A percentile compares a stretch with the other conserved stretches of the same genome.
Conservation (phyloP, 2,329 filamentous ascomycete genomes). For the Penicillium sp. region DNA sequence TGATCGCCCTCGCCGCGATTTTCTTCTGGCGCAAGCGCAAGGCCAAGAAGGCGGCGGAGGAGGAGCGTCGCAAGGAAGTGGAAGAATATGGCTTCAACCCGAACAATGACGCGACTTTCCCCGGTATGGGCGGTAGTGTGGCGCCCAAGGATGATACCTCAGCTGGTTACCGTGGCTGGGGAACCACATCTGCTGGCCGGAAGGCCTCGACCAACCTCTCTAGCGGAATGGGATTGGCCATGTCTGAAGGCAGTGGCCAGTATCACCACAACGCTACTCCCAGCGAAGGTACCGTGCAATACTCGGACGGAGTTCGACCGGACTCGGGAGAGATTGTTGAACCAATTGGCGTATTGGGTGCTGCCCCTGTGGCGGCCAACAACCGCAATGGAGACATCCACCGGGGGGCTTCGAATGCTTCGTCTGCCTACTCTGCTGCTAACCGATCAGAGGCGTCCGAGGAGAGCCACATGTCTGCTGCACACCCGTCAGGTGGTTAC, state of each 20-base stretch:
- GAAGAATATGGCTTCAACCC: slow-evolving; percentile 98
- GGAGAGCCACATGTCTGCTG: slow-evolving; percentile 51
- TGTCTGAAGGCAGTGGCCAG: slow-evolving; percentile 68
- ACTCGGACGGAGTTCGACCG: slow-evolving; percentile 61
- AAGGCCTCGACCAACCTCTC: slow-evolving; percentile 90
- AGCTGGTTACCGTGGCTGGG: slow-evolving; percentile 91
- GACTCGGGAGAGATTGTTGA: slow-evolving; percentile 64
- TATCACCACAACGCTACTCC: slow-evolving; percentile 60
- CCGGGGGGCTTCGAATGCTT: slow-evolving; percentile 90
- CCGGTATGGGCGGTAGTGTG: slow-evolving; percentile 49
- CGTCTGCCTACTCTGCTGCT: slow-evolving; percentile 86
- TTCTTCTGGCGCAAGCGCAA: slow-evolving; percentile 90
- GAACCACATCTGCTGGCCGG: slow-evolving; percentile 71
- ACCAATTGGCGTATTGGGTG: slow-evolving; percentile 71
- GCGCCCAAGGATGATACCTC: slow-evolving; percentile 70
- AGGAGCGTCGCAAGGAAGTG: slow-evolving; percentile 89
- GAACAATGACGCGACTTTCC: slow-evolving; percentile 86
- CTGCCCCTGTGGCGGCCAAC: slow-evolving; percentile 61
- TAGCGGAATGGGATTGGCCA: slow-evolving; percentile 62
- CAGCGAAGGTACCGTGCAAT: slow-evolving; percentile 57
- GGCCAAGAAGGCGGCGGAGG: slow-evolving; percentile 78
- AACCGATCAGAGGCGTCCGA: slow-evolving; percentile 67
- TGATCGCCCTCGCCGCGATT: slow-evolving; percentile 73
- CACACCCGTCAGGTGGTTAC: slow-evolving; percentile 50
- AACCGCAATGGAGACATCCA: slow-evolving; percentile 71